phyloP scores from a whole-genome alignment of 257 asterid genomes.

The Leptodermis oblonga region DNA sequence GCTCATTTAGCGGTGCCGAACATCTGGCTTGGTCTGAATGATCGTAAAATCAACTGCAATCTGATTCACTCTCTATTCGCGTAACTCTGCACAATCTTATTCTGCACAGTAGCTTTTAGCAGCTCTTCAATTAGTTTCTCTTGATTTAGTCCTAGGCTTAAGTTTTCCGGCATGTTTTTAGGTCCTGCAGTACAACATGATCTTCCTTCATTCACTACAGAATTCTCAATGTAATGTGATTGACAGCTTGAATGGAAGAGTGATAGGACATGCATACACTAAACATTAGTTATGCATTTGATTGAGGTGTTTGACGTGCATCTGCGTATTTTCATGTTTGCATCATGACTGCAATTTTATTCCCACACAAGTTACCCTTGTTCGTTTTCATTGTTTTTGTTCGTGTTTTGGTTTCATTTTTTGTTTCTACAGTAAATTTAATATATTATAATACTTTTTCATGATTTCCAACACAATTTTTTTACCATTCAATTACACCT shows the following conservation, averaged over 20 bases:
- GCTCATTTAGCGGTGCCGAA: constrained; percentile 21
- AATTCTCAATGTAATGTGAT: background rate
- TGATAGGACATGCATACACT: background rate
- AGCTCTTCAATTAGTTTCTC: background rate
- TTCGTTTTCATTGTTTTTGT: too few relatives aligned
- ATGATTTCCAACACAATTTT: too few relatives aligned
- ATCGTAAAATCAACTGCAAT: constrained; percentile 16
- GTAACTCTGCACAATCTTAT: background rate
- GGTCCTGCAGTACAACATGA: background rate
- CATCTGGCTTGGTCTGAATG: constrained; percentile 24
- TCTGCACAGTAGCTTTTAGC: background rate
- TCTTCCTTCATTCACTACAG: background rate
- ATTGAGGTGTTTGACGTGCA: background rate
- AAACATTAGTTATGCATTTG: background rate
- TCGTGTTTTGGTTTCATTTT: too few relatives aligned
- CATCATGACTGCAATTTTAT: background rate
- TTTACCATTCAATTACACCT: too few relatives aligned
- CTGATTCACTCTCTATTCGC: constrained; percentile 27
- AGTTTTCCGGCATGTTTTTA: background rate
- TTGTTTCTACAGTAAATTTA: too few relatives aligned
- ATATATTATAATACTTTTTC: too few relatives aligned
- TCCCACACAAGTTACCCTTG: too few relatives aligned
- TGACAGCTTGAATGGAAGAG: background rate
- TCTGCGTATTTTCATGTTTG: background rate
- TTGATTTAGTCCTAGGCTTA: background rate